Evolutionary conservation across 2,329 filamentous ascomycete genomes (phyloP).

Genomic region (Hymenoscyphus salicellus): DNA sequence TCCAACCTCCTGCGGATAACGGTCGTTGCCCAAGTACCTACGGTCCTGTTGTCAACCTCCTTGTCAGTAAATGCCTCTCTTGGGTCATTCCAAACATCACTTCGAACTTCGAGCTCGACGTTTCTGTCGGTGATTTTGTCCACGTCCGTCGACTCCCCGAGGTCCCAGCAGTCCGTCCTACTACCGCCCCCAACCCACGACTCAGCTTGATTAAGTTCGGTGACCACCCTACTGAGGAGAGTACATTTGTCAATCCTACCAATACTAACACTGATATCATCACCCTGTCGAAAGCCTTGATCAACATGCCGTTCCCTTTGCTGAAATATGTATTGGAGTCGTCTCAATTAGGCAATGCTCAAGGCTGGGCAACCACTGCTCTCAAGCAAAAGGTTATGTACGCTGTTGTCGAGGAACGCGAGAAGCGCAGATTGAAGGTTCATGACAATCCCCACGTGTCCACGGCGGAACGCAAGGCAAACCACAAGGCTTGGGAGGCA

Average conservation of each 20-base stretch:
- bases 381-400: slow-evolving; percentile 49
- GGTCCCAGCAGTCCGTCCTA: slow-evolving; percentile 25
- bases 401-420: slow-evolving; percentile 54
- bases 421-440: slow-evolving; percentile 47
- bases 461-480: slow-evolving; percentile 30
- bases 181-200: slow-evolving; percentile 46
- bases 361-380: slow-evolving; percentile 48
- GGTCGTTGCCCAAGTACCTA: slow-evolving; percentile 44
- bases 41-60: slow-evolving; percentile 51
- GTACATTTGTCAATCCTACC: slow-evolving; percentile 27
- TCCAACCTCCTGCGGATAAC: slow-evolving; percentile 31
- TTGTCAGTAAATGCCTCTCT: slow-evolving; percentile 55
- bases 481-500: slow-evolving; percentile 32
- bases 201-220: slow-evolving; percentile 68
- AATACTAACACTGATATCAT: slow-evolving; percentile 36
- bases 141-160: slow-evolving; percentile 48
- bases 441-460: slow-evolving; percentile 24
- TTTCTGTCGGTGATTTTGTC: slow-evolving; percentile 43
- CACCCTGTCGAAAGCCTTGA: slow-evolving; percentile 62
- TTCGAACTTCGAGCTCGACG: slow-evolving; percentile 57
- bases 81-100: slow-evolving; percentile 62
- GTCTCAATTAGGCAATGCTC: slow-evolving; percentile 49
- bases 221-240: slow-evolving; percentile 48
- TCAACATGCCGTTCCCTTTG: slow-evolving; percentile 67
- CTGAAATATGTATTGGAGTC: slow-evolving; percentile 66